Evolutionary conservation across 176 grass and related monocot species (phyloP).

Genomic region (Aegilops umbellulata): DNA sequence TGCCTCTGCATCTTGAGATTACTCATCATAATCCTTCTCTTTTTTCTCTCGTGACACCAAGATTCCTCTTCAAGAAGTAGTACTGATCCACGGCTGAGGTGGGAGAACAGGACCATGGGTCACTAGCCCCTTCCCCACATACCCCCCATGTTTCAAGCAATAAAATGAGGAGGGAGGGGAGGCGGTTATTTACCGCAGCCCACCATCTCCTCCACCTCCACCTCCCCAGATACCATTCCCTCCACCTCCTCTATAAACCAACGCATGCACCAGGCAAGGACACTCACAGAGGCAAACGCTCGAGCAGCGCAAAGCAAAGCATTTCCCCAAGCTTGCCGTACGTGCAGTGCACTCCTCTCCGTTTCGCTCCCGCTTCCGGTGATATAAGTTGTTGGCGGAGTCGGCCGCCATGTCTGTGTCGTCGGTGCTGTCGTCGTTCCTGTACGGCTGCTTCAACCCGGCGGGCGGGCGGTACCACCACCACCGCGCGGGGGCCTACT

Average conservation of each 20-base stretch:
- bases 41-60: neutral
- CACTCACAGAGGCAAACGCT: constrained; percentile 23
- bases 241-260: constrained; percentile 27
- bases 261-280: neutral
- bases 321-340: neutral
- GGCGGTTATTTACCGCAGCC: neutral
- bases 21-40: neutral
- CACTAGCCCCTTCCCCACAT: neutral
- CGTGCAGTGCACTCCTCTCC: neutral
- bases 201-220: neutral
- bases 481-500: constrained; percentile 54
- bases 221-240: constrained; percentile 20
- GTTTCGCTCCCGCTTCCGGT: neutral
- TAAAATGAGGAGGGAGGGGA: constrained; percentile 4
- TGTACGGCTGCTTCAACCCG: constrained; percentile 64
- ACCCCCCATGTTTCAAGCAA: constrained; percentile 39
- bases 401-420: constrained; percentile 55
- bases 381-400: neutral
- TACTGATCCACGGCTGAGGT: constrained; percentile 15
- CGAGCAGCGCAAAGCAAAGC: neutral
- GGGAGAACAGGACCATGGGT: constrained; percentile 27
- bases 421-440: constrained; percentile 60
- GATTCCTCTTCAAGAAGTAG: neutral
- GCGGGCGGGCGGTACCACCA: constrained; percentile 33
- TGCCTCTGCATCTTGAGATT: constrained; percentile 18